Evolutionary conservation across 2,329 filamentous ascomycete genomes (phyloP), one percentile per base, ranked within the genome.

Genomic region (Incumbomyces lentus): DNA sequence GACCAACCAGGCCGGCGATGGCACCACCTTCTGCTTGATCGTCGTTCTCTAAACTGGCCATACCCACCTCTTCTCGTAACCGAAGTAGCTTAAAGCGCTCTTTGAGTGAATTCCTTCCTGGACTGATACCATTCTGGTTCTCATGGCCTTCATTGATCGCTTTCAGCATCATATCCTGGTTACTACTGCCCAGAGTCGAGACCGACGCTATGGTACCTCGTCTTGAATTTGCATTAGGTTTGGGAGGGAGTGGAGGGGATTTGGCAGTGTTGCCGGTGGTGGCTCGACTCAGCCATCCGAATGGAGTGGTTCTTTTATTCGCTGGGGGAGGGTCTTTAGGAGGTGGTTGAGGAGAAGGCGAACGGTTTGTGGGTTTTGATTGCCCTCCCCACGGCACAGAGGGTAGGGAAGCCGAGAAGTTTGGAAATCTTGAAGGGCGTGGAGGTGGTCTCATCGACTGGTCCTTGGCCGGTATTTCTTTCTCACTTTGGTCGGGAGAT

Each of bases 221-320:
- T 56, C 82, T 69, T 34, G 66, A 66, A 22, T 55, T 59, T 14
- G 82, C 74, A 5, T 76, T 74, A 11, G 79, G 74, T 43, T 77
- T 73, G 35, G 70, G 62, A 44, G 75, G 77, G 60, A 74, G 76
- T 31, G 10, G 65, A 64, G 22, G 64, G 66, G 18, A 79, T 77
- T 62, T 74, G 82, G 55, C 86, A 73, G 29, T 86, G 86, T 33
- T 93, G 74, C 81, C 86, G 33, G 51, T 36, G 2, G 47, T 39
- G 26, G 48, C 52, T 40, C 55, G 49, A 45, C 51, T 55, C 8
- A 57, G 31, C 55, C 55, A 57, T 33, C 86, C 79, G 58, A 94
- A 93, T n/a, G 84, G 86, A 55, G 86, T 86, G 7, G 86, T 89
- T 46, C 93, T 76, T 63, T 92, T 94, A 59, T 87, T 75, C 55